Percentiles rank a stretch among this genome's conserved stretches.
Conservation (phyloP, 805 yeast species). For the Cyberlindnera amylophila region DNA sequence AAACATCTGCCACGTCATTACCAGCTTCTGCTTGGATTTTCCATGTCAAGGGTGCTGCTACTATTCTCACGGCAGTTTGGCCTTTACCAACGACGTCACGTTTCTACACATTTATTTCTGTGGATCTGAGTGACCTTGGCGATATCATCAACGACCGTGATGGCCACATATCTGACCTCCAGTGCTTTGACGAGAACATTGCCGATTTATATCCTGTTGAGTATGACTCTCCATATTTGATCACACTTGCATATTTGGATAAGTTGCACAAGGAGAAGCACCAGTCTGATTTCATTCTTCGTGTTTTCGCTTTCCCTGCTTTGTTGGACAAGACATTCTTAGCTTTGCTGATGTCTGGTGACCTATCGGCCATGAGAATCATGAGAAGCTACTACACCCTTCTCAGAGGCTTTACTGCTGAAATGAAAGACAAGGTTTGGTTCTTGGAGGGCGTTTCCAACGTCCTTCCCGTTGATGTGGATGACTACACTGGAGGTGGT, state of each 20-base stretch:
- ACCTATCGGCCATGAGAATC: slow-evolving; percentile 82
- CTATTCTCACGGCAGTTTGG: slow-evolving; percentile 95
- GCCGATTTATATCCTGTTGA: slow-evolving; percentile 85
- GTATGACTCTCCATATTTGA: slow-evolving; percentile 76
- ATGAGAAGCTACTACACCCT: slow-evolving; percentile 85
- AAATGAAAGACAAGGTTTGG: slow-evolving; percentile 90
- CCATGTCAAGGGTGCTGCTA: slow-evolving; percentile 96
- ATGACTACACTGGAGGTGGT: slow-evolving; percentile 85
- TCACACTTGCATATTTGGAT: slow-evolving; percentile 83
- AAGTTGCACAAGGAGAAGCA: slow-evolving; percentile 77
- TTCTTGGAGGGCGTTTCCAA: slow-evolving; percentile 87
- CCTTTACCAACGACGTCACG: slow-evolving; percentile 70
- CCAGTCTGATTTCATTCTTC: slow-evolving; percentile 78
- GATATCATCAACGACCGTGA: slow-evolving; percentile 43
- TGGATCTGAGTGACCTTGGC: slow-evolving; percentile 86
- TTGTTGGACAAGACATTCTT: slow-evolving; percentile 77
- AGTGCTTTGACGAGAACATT: slow-evolving; percentile 83
- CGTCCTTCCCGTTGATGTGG: slow-evolving; percentile 88
- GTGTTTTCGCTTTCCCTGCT: slow-evolving; percentile 93
- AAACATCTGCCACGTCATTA: slow-evolving; percentile 43
- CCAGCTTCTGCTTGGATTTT: slow-evolving; percentile 97
- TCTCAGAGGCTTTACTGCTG: slow-evolving; percentile 75
- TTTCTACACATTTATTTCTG: slow-evolving; percentile 70
- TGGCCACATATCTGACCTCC: slow-evolving; percentile 49
- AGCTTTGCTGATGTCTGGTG: slow-evolving; percentile 77